These are phyloP conservation scores for Cercospora janseana DNA, from an alignment of 2,329 filamentous ascomycete genomes.

Conservation along the genomic window DNA sequence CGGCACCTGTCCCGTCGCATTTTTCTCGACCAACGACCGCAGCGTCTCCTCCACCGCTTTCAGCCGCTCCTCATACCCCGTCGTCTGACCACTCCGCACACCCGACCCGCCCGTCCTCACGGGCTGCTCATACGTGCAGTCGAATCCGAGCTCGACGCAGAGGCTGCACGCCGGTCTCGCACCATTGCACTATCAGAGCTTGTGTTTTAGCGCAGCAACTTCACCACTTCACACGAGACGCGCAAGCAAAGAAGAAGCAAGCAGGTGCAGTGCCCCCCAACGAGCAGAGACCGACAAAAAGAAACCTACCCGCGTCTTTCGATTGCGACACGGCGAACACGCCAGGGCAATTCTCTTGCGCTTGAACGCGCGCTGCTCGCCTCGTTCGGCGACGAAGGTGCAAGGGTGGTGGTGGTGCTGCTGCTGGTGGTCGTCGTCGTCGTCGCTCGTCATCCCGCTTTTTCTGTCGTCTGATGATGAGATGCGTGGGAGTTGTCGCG, in stretches of 20 bases:
- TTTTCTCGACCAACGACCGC: not conserved
- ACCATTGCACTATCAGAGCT: conserved; percentile 7
- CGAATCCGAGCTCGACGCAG: conserved; percentile 8
- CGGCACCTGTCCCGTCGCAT: not conserved
- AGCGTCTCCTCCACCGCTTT: conserved; percentile 7
- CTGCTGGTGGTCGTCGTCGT: not conserved
- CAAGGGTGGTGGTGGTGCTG: too few relatives aligned
- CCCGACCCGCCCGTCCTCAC: not conserved
- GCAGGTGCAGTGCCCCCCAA: too few relatives aligned
- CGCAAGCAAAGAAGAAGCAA: too few relatives aligned
- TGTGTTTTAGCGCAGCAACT: not conserved
- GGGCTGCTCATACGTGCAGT: conserved; percentile 11
- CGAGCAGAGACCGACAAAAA: too few relatives aligned
- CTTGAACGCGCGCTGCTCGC: conserved; percentile 4
- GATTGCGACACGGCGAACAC: not conserved
- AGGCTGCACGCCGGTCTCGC: conserved; percentile 9
- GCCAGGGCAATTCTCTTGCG: conserved; percentile 4
- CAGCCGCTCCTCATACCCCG: conserved; percentile 6
- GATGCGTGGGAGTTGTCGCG: too few relatives aligned
- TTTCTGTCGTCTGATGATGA: too few relatives aligned
- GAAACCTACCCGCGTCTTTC: conserved; percentile 2
- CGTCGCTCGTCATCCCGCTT: too few relatives aligned
- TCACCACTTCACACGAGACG: too few relatives aligned
- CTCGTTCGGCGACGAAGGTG: not conserved
- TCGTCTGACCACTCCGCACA: not conserved